Conservation (phyloP, 495 filamentous ascomycete species). For the Recurvomyces mirabilis region DNA sequence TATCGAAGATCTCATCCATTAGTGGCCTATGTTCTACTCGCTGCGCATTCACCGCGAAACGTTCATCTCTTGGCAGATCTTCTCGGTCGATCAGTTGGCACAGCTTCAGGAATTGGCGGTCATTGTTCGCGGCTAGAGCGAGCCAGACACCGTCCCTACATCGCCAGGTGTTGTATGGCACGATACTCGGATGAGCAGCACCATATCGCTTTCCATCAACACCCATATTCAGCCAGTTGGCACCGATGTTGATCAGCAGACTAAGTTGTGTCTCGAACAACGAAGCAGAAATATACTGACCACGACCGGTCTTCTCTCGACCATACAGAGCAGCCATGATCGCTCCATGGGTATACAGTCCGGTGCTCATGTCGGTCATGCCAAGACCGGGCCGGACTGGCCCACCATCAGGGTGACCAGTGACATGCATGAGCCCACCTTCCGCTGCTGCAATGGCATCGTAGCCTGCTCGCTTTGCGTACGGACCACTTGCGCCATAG, state of each 20-base stretch:
- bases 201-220: constrained; percentile 27
- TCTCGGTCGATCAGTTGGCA: constrained; percentile 21
- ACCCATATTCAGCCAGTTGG: constrained; percentile 27
- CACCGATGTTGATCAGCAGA: constrained; percentile 27
- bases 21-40: constrained; percentile 26
- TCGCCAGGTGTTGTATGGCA: constrained; percentile 29
- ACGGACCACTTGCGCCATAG: constrained; percentile 28
- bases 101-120: constrained; percentile 27
- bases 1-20: constrained; percentile 27
- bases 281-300: constrained; percentile 26
- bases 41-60: constrained; percentile 26
- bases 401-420: constrained; percentile 25
- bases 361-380: constrained; percentile 30
- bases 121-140: constrained; percentile 30
- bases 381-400: constrained; percentile 29
- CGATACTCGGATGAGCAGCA: constrained; percentile 28
- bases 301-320: constrained; percentile 26
- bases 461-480: constrained; percentile 26
- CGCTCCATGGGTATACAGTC: constrained; percentile 29
- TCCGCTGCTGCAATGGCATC: constrained; percentile 27
- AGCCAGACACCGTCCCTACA: constrained; percentile 27
- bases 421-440: constrained; percentile 31
- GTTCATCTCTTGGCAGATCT: constrained; percentile 23
- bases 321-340: constrained; percentile 24
- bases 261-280: constrained; percentile 29